Evolutionary conservation across 345 rosid species (phyloP).

Genomic region (Aquilaria sinensis): DNA sequence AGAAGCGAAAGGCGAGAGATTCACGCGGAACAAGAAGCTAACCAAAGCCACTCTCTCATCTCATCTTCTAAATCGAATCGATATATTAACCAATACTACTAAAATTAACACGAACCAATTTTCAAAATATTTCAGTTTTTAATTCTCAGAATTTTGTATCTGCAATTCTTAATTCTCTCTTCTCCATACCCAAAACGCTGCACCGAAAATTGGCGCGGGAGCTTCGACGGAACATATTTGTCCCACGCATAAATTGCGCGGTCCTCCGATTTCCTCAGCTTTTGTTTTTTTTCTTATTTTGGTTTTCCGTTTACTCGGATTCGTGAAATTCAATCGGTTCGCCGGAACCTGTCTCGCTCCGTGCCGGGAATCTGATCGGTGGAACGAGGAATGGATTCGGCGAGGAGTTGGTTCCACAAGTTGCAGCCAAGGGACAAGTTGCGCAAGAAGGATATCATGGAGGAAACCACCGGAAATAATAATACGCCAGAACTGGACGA

Average conservation of each 20-base stretch:
- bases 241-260: conserved; percentile 16
- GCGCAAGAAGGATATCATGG: conserved; percentile 5
- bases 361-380: too few species aligned
- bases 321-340: too few species aligned
- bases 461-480: neutral
- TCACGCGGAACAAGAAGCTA: conserved; percentile 18
- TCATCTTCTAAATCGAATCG: neutral
- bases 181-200: too few species aligned
- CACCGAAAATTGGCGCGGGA: neutral
- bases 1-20: conserved; percentile 18
- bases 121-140: neutral
- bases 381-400: conserved; percentile 52
- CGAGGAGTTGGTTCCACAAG: conserved; percentile 74
- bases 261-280: conserved; percentile 31
- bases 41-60: neutral
- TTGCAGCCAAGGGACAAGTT: conserved; percentile 57
- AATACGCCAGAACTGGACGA: conserved; percentile 26
- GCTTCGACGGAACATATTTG: conserved; percentile 17
- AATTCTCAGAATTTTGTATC: neutral
- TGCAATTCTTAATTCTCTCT: neutral
- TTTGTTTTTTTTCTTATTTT: conserved; percentile 4
- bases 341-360: too few species aligned
- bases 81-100: neutral
- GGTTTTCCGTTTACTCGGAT: neutral
- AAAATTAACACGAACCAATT: too few species aligned